Conservation (phyloP, 257 asterid genomes). For the Verbascum thapsus region DNA sequence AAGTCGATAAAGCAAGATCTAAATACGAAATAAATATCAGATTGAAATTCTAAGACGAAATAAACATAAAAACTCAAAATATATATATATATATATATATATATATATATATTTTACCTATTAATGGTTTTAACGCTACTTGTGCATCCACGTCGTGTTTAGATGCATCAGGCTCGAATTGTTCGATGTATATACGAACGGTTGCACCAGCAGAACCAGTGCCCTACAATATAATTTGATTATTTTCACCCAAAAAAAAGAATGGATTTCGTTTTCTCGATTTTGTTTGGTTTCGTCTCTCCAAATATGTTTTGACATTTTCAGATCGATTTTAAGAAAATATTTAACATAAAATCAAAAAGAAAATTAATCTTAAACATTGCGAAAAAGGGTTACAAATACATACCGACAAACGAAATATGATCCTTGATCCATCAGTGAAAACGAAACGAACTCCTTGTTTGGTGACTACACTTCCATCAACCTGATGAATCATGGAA, state of each 20-base stretch:
- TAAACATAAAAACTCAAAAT: conserved; percentile 13
- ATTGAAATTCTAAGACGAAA: neutral
- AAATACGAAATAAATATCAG: conserved; percentile 22
- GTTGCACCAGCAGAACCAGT: conserved; percentile 99
- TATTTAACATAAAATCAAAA: neutral
- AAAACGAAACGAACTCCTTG: conserved; percentile 89
- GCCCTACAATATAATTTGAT: conserved; percentile 50
- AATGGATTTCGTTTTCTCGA: neutral
- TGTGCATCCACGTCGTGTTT: conserved; percentile 87
- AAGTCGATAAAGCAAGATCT: conserved; percentile 82
- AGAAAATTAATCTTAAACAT: neutral
- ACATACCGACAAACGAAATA: conserved; percentile 83
- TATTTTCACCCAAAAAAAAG: conserved; percentile 13
- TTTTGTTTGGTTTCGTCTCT: no score
- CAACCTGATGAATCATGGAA: conserved; percentile 60
- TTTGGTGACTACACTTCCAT: conserved; percentile 85
- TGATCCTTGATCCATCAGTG: conserved; percentile 93
- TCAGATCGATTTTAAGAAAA: no score
- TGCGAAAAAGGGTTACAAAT: conserved; percentile 3
- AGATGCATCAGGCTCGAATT: conserved; percentile 80
- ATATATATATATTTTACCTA: conserved; percentile 46
- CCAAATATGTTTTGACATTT: no score
- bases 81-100: neutral
- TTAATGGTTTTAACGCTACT: conserved; percentile 76
- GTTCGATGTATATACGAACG: conserved; percentile 78